These are phyloP conservation scores for Dothiorella sarmentorum DNA, from an alignment of 2,329 filamentous ascomycete genomes.

Conservation along the genomic window DNA sequence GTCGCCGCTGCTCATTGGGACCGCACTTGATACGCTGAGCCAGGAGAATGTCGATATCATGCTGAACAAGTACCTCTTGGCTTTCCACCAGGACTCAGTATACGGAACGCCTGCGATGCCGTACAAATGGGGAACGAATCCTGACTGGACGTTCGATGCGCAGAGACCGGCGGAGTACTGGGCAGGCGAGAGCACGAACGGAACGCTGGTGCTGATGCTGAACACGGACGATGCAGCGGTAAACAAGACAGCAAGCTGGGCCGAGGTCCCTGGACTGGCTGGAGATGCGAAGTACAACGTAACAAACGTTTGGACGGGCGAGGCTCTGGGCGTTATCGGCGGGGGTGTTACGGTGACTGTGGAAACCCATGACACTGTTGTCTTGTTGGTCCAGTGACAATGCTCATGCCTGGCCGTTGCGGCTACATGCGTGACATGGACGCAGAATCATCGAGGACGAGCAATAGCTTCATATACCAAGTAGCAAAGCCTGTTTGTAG, in stretches of 20 bases:
- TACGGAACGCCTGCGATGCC: slow-evolving; percentile 39
- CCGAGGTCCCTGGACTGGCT: slow-evolving; percentile 26
- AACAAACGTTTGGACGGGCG: slow-evolving; percentile 25
- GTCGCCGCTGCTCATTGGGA: slow-evolving; percentile 43
- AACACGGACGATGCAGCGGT: slow-evolving; percentile 24
- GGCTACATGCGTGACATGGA: no score
- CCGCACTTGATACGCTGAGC: slow-evolving; percentile 36
- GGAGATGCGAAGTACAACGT: slow-evolving; percentile 21
- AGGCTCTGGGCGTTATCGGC: slow-evolving; percentile 20
- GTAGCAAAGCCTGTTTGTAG: no score
- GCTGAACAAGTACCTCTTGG: slow-evolving; percentile 40
- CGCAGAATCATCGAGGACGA: no score
- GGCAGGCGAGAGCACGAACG: slow-evolving; percentile 26
- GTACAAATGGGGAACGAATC: slow-evolving; percentile 49
- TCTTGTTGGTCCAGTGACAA: slow-evolving; percentile 15
- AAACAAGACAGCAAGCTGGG: slow-evolving; percentile 23
- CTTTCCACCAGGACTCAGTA: slow-evolving; percentile 45
- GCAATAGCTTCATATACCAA: no score
- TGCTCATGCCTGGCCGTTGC: no score
- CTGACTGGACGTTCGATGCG: slow-evolving; percentile 49
- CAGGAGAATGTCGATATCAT: slow-evolving; percentile 39
- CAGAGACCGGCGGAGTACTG: slow-evolving; percentile 28
- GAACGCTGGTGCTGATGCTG: slow-evolving; percentile 28
- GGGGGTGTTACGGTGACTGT: slow-evolving; percentile 19
- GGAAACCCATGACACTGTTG: slow-evolving; percentile 24